Evolutionary conservation across 169 alveolate species (phyloP), one percentile per base, ranked within the genome.

Genomic region (Neospora caninum): DNA sequence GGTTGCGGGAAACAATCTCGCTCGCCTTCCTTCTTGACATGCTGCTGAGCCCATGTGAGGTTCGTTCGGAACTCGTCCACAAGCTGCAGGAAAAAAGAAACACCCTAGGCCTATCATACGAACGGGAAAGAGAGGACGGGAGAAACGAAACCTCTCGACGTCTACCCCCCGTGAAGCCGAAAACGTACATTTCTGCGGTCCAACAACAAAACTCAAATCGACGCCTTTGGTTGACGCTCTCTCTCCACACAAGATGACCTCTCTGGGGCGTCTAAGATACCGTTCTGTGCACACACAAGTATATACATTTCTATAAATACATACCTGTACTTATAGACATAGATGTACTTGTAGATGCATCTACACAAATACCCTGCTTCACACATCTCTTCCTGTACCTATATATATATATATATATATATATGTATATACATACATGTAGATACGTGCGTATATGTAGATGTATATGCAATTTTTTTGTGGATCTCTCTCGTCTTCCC

Each of bases 21-120:
- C 43, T 16, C 29, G n/a, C 45, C 86, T 16, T 20, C 49, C 42
- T 20, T n/a, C 86, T 78, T 2, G 39, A 78, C 29, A 20, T 78
- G 86, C 42, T 78, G 86, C 18, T 78, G 86, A n/a, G 86, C 86
- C 86, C 86, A 78, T 0, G 86, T 78, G 39, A 78, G n/a, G 27
- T 78, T 78, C 45, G 86, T 38, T n/a, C 86, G 1, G 86, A 78
- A 36, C 45, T 78, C 86, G 27, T 78, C 86, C n/a, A 78, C 86
- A 4, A 78, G 86, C 86, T 78, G 86, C 45, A n/a, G n/a, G 9
- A 78, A 78, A 78, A 13, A 13, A 13, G 58, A 49, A 49, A 4
- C 58, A 13, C 82, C 4, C 34, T 6, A 69, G 34, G 22, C 34
- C 7, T 29, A 9, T 34, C 22, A 18, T 6, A 69, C n/a, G 34